Evolutionary conservation across 805 yeast genomes (phyloP).

Genomic region (Helenozyma baotianmanensis): DNA sequence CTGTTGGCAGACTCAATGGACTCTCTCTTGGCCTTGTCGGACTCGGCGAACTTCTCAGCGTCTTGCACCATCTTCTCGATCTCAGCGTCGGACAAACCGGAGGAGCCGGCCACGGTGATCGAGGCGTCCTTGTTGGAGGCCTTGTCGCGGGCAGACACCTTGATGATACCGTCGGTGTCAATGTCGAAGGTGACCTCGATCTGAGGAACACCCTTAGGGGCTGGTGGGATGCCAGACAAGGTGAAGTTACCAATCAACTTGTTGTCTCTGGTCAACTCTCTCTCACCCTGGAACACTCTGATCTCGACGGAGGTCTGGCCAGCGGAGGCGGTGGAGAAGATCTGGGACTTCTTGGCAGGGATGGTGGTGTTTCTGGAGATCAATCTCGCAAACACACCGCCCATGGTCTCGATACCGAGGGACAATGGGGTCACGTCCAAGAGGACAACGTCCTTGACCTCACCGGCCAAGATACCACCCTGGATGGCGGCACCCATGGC

Average conservation of each 20-base stretch:
- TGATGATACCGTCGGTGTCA: slow-evolving; percentile 96
- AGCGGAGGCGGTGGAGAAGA: slow-evolving; percentile 91
- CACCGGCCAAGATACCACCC: slow-evolving; percentile 95
- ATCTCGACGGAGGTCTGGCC: slow-evolving; percentile 96
- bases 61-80: slow-evolving; percentile 88
- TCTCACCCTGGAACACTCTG: slow-evolving; percentile 99
- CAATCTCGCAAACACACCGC: slow-evolving; percentile 93
- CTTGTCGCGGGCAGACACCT: slow-evolving; percentile 91
- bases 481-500: slow-evolving; percentile 97
- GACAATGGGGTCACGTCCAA: slow-evolving; percentile 88
- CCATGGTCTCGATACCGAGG: slow-evolving; percentile 95
- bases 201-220: slow-evolving; percentile 93
- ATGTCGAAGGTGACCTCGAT: slow-evolving; percentile 93
- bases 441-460: slow-evolving; percentile 84
- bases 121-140: slow-evolving; percentile 91
- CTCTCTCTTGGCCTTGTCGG: slow-evolving; percentile 83
- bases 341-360: slow-evolving; percentile 94
- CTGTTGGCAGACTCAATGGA: slow-evolving; percentile 82
- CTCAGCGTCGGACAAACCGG: slow-evolving; percentile 86
- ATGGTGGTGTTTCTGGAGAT: slow-evolving; percentile 93
- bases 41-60: slow-evolving; percentile 83
- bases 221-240: slow-evolving; percentile 90
- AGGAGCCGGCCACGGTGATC: slow-evolving; percentile 93
- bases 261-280: slow-evolving; percentile 97
- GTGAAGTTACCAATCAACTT: slow-evolving; percentile 96